Conservation (phyloP, 306 rosid genomes). For the Ceratonia siliqua region DNA sequence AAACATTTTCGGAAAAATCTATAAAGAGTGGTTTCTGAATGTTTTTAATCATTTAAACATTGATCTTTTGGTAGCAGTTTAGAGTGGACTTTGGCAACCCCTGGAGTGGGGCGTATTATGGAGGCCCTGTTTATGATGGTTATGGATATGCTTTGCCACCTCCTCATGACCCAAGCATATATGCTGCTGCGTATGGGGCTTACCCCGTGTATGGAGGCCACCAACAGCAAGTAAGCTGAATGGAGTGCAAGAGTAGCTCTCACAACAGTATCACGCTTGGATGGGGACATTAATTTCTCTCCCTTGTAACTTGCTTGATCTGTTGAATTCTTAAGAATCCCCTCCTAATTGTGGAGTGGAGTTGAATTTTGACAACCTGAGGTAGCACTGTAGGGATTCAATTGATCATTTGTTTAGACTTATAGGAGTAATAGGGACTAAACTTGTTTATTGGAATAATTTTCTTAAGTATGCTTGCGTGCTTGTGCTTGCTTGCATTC, state of each 20-base stretch:
- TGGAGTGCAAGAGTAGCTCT: slow-evolving; percentile 40
- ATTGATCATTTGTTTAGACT: slow-evolving; percentile 56
- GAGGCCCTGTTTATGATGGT: slow-evolving; percentile 78
- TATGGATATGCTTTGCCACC: slow-evolving; percentile 81
- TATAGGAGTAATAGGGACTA: slow-evolving; percentile 42
- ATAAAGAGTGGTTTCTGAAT: background rate
- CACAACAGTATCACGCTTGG: slow-evolving; percentile 32
- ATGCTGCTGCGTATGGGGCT: slow-evolving; percentile 81
- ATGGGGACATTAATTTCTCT: slow-evolving; percentile 37
- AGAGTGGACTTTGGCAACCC: slow-evolving; percentile 71
- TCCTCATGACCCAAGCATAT: slow-evolving; percentile 83
- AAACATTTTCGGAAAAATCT: background rate
- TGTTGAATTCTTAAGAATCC: slow-evolving; percentile 60
- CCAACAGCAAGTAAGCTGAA: slow-evolving; percentile 95
- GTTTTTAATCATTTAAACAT: background rate
- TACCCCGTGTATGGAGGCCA: slow-evolving; percentile 85
- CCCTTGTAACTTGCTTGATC: slow-evolving; percentile 53
- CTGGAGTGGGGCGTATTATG: slow-evolving; percentile 82
- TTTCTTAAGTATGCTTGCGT: slow-evolving; percentile 20
- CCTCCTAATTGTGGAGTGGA: slow-evolving; percentile 83
- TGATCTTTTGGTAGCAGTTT: slow-evolving; percentile 47
- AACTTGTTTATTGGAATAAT: slow-evolving; percentile 46
- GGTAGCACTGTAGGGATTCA: slow-evolving; percentile 65
- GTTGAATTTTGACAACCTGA: slow-evolving; percentile 76
- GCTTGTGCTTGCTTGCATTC: slow-evolving; percentile 30